phyloP scores from a whole-genome alignment of 768 basidiomycete genomes.

The Kwoniella sp. region DNA sequence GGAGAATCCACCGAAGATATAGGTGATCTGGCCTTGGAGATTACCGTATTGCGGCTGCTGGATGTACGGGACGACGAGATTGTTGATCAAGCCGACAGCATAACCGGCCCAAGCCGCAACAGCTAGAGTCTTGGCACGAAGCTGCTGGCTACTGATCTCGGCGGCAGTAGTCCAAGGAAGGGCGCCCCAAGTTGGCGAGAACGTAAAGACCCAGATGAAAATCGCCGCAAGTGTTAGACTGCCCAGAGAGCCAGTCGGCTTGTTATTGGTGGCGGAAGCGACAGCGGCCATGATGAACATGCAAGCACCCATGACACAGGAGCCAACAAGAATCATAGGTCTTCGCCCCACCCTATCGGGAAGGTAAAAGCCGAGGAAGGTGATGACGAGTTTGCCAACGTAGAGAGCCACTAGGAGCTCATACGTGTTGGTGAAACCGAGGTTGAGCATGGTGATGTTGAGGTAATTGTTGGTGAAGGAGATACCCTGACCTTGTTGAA shows the following conservation, averaged over 20 bases:
- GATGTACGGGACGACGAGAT: constrained; percentile 39
- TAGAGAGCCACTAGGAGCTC: constrained; percentile 18
- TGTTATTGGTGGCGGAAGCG: constrained; percentile 9
- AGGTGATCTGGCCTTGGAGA: constrained; percentile 30
- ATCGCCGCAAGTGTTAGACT: constrained; percentile 11
- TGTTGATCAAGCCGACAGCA: constrained; percentile 29
- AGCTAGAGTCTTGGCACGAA: constrained; percentile 38
- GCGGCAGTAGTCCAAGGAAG: constrained; percentile 34
- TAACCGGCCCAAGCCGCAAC: constrained; percentile 28
- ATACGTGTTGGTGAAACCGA: constrained; percentile 18
- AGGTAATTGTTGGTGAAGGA: constrained; percentile 24
- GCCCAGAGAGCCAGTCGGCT: constrained; percentile 15
- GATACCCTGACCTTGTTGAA: constrained; percentile 26
- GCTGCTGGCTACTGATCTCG: constrained; percentile 29
- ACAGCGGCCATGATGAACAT: constrained; percentile 22
- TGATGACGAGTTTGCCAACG: constrained; percentile 9
- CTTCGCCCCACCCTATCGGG: constrained; percentile 26
- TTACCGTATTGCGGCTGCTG: constrained; percentile 36
- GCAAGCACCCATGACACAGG: constrained; percentile 14
- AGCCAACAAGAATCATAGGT: constrained; percentile 18
- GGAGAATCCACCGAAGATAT: constrained; percentile 26
- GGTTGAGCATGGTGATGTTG: constrained; percentile 18
- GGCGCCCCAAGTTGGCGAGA: constrained; percentile 27
- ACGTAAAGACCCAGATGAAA: constrained; percentile 27
- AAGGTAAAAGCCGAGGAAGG: constrained; percentile 19